phyloP scores from a whole-genome alignment of 2,329 filamentous ascomycete species.

The Colletotrichum phormii region DNA sequence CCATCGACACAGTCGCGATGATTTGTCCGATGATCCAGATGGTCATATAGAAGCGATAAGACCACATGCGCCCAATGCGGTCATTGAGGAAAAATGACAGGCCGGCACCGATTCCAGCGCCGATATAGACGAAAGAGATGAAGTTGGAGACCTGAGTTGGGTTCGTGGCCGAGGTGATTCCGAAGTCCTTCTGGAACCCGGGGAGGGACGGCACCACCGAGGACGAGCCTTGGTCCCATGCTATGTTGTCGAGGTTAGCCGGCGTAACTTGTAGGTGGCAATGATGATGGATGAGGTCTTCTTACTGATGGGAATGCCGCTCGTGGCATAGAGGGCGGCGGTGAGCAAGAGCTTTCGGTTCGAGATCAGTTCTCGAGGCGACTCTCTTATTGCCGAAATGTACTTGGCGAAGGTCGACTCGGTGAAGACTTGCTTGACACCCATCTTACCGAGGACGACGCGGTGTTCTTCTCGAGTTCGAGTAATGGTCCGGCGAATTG shows the following conservation, averaged over 20 bases:
- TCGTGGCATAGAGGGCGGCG: conserved; percentile 38
- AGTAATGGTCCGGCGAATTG: neutral
- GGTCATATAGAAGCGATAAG: conserved; percentile 49
- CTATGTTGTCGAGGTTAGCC: neutral
- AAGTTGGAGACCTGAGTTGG: conserved; percentile 45
- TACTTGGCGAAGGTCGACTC: conserved; percentile 35
- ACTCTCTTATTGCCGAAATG: conserved; percentile 29
- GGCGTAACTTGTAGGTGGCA: neutral
- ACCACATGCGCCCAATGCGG: conserved; percentile 52
- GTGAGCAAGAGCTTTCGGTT: conserved; percentile 36
- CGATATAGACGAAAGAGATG: conserved; percentile 50
- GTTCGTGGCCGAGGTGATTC: conserved; percentile 41
- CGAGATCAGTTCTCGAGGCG: conserved; percentile 38
- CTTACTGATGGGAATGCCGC: conserved; percentile 36
- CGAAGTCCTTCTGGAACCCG: conserved; percentile 50
- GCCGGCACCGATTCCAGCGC: conserved; percentile 36
- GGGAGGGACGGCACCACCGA: conserved; percentile 47
- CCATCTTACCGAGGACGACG: conserved; percentile 1
- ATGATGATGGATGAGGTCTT: neutral
- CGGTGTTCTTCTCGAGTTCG: neutral
- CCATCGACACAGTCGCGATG: conserved; percentile 43
- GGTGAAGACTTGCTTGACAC: conserved; percentile 11
- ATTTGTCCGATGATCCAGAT: conserved; percentile 50
- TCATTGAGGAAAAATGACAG: conserved; percentile 56
- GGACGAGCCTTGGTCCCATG: conserved; percentile 16